Evolutionary conservation across 2,329 filamentous ascomycete species (phyloP).

Genomic region (Aspergillus sp.): DNA sequence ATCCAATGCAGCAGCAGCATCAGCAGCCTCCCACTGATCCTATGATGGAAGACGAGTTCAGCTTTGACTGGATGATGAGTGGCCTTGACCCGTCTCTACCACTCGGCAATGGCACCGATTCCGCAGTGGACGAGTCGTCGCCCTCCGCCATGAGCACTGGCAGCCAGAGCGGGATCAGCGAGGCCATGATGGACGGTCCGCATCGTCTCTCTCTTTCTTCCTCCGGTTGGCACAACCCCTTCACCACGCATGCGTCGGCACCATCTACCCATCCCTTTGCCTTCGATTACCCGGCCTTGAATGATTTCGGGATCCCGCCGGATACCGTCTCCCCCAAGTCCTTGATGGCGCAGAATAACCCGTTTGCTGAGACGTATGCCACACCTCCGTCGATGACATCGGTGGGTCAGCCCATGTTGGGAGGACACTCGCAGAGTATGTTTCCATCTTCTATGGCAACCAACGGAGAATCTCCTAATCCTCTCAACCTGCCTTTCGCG

Average conservation of each 20-base stretch:
- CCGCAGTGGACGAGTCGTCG: conserved; percentile 83
- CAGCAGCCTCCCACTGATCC: conserved; percentile 43
- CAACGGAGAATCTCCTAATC: conserved; percentile 39
- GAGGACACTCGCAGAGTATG: conserved; percentile 51
- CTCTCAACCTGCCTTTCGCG: conserved; percentile 40
- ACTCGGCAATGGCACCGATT: conserved; percentile 61
- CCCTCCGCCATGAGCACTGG: conserved; percentile 93
- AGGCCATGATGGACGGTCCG: conserved; percentile 75
- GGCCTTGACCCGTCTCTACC: conserved; percentile 72
- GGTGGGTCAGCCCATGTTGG: conserved; percentile 63
- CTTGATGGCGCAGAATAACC: conserved; percentile 59
- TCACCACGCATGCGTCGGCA: conserved; percentile 62
- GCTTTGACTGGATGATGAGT: conserved; percentile 74
- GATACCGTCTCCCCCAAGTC: conserved; percentile 72
- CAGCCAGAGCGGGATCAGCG: conserved; percentile 70
- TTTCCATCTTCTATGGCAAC: conserved; percentile 40
- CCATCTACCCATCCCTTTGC: conserved; percentile 56
- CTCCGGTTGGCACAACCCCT: conserved; percentile 58
- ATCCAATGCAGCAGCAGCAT: conserved; percentile 48
- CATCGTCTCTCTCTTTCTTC: conserved; percentile 52
- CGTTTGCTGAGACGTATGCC: conserved; percentile 63
- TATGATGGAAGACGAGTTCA: conserved; percentile 61
- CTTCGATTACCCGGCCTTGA: conserved; percentile 69
- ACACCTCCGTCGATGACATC: conserved; percentile 68
- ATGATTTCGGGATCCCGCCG: conserved; percentile 62